These are phyloP conservation scores for Candida saitoana DNA, from an alignment of 805 yeast genomes.

Conservation along the genomic window DNA sequence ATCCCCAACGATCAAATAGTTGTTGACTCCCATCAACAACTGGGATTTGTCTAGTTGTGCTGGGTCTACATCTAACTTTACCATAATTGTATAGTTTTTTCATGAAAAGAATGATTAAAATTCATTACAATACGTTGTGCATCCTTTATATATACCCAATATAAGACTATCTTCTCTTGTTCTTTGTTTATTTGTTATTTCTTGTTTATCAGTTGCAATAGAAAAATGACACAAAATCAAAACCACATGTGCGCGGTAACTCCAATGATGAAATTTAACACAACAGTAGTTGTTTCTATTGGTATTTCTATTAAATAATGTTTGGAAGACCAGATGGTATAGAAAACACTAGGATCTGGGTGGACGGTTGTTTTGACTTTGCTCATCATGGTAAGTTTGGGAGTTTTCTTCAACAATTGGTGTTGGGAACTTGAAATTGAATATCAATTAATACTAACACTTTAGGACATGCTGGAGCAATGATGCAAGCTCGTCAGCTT, in stretches of 20 bases:
- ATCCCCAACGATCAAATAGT: constrained; percentile 5
- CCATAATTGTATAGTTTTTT: too few species aligned
- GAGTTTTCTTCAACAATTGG: too few species aligned
- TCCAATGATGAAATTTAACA: not conserved
- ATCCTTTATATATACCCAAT: too few species aligned
- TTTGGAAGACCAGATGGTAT: constrained; percentile 40
- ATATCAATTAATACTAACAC: constrained; percentile 11
- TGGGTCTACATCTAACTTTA: too few species aligned
- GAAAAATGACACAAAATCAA: not conserved
- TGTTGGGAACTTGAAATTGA: too few species aligned
- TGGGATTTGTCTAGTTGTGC: constrained; percentile 13
- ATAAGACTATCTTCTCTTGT: too few species aligned
- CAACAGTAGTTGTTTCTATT: not conserved
- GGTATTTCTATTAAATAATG: constrained; percentile 20
- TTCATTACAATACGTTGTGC: too few species aligned
- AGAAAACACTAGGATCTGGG: constrained; percentile 67
- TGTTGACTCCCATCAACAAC: constrained; percentile 11
- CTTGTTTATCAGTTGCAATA: too few species aligned
- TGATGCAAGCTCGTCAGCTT: constrained; percentile 83
- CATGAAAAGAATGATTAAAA: too few species aligned
- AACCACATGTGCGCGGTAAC: not conserved
- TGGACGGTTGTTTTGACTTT: constrained; percentile 97
- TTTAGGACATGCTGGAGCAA: constrained; percentile 83
- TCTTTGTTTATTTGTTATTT: too few species aligned
- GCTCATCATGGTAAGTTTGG: constrained; percentile 89